Evolutionary conservation across 768 basidiomycete species (phyloP).

Genomic region (Pleurotus cornucopiae): DNA sequence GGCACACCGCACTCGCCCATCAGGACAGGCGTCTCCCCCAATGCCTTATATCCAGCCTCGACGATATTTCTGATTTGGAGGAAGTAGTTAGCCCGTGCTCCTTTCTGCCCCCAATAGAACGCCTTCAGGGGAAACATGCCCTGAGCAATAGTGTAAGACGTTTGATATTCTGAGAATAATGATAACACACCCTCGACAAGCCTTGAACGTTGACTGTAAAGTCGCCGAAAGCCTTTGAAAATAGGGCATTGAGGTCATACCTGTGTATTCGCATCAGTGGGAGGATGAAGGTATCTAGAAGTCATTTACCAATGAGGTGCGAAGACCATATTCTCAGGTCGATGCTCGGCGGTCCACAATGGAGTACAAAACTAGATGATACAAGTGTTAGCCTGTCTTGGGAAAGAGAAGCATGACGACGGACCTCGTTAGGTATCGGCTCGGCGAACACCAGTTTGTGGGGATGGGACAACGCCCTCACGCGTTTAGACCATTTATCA

Average conservation of each 20-base stretch:
- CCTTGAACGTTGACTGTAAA: conserved; percentile 94
- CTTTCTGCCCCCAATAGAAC: conserved; percentile 85
- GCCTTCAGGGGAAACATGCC: conserved; percentile 80
- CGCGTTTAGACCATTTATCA: conserved; percentile 59
- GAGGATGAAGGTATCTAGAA: not conserved
- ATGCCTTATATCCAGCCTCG: conserved; percentile 56
- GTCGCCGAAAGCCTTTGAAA: conserved; percentile 77
- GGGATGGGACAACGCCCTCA: conserved; percentile 41
- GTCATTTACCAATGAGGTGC: conserved; percentile 32
- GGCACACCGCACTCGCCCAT: conserved; percentile 94
- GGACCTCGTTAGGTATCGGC: conserved; percentile 90
- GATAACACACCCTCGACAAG: conserved; percentile 63
- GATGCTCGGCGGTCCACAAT: conserved; percentile 67
- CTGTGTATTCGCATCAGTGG: conserved; percentile 27
- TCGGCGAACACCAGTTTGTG: conserved; percentile 75
- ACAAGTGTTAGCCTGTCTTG: not conserved
- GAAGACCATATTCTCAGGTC: conserved; percentile 36
- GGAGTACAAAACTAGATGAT: conserved; percentile 68
- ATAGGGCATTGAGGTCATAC: conserved; percentile 92
- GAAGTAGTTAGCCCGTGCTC: conserved; percentile 77
- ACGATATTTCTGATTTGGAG: conserved; percentile 81
- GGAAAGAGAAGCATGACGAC: conserved; percentile 2
- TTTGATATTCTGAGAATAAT: not conserved
- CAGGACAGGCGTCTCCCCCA: conserved; percentile 81
- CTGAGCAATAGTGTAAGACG: conserved; percentile 30